Conservation (phyloP, 225 moss, liverwort and hornwort genomes). For the Marchantia paleacea region DNA sequence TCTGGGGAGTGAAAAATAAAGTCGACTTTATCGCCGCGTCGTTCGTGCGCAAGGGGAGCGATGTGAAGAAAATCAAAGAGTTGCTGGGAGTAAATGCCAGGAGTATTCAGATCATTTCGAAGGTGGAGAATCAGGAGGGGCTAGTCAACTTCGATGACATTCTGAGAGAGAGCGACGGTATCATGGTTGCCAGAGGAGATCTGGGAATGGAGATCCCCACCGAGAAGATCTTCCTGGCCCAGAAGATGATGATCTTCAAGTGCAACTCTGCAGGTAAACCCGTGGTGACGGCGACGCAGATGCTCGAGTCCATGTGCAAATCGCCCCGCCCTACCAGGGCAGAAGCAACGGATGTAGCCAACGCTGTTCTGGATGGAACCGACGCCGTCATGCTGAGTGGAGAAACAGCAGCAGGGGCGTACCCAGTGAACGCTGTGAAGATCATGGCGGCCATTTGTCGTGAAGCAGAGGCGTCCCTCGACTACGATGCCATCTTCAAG, state of each 20-base stretch:
- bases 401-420: conserved; percentile 69
- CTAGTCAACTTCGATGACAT: conserved; percentile 71
- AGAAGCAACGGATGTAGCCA: conserved; percentile 77
- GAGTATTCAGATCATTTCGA: conserved; percentile 35
- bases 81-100: conserved; percentile 22
- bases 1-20: conserved; percentile 33
- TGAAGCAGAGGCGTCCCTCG: conserved; percentile 72
- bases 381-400: conserved; percentile 85
- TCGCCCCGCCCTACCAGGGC: conserved; percentile 70
- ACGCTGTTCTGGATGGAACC: conserved; percentile 71
- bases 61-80: conserved; percentile 29
- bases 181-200: conserved; percentile 81
- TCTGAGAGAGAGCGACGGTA: conserved; percentile 66
- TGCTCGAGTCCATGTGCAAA: conserved; percentile 83
- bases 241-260: conserved; percentile 89
- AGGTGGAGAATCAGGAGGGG: conserved; percentile 78
- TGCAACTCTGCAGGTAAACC: conserved; percentile 79
- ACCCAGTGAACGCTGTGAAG: conserved; percentile 65
- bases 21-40: conserved; percentile 38
- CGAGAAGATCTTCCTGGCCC: conserved; percentile 75
- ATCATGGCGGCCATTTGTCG: conserved; percentile 85
- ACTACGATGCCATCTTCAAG: conserved; percentile 69
- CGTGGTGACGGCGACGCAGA: conserved; percentile 70
- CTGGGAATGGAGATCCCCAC: conserved; percentile 83
- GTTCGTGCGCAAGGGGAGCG: conserved; percentile 34